Evolutionary conservation across 2,329 filamentous ascomycete species (phyloP).

Genomic region (Talaromyces pinophilus): DNA sequence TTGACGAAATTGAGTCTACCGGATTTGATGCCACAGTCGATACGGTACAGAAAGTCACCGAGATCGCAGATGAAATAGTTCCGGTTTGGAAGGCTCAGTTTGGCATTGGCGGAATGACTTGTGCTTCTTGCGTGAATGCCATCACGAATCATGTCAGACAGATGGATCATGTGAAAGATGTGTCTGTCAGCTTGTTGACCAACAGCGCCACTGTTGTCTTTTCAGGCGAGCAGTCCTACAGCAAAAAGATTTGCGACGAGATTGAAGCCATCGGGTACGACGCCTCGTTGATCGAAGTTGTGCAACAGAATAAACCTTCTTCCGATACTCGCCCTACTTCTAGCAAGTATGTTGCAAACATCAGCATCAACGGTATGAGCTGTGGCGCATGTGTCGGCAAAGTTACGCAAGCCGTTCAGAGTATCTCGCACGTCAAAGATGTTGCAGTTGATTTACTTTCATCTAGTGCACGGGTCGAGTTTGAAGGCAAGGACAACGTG

Average conservation of each 20-base stretch:
- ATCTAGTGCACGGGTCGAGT: constrained; percentile 53
- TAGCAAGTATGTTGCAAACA: constrained; percentile 44
- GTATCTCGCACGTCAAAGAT: constrained; percentile 48
- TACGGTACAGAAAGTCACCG: constrained; percentile 16
- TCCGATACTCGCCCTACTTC: constrained; percentile 23
- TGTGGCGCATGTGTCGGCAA: constrained; percentile 57
- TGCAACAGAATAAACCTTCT: not conserved
- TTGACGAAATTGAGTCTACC: constrained; percentile 39
- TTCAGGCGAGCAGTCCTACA: constrained; percentile 48
- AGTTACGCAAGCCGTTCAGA: constrained; percentile 51
- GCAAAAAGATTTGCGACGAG: constrained; percentile 49
- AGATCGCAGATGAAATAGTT: not conserved
- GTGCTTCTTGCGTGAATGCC: constrained; percentile 66
- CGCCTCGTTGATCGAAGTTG: constrained; percentile 43
- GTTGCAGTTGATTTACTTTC: constrained; percentile 55
- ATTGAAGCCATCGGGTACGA: constrained; percentile 55
- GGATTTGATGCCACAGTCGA: constrained; percentile 24
- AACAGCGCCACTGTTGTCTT: constrained; percentile 67
- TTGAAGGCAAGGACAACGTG: constrained; percentile 50
- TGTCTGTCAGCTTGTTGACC: constrained; percentile 64
- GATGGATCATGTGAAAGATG: constrained; percentile 59
- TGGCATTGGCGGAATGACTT: constrained; percentile 71
- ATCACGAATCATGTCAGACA: constrained; percentile 63
- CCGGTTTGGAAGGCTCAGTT: constrained; percentile 34
- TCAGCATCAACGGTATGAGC: constrained; percentile 59